phyloP scores from a whole-genome alignment of 768 basidiomycete genomes.

The Gyrodon lividus region DNA sequence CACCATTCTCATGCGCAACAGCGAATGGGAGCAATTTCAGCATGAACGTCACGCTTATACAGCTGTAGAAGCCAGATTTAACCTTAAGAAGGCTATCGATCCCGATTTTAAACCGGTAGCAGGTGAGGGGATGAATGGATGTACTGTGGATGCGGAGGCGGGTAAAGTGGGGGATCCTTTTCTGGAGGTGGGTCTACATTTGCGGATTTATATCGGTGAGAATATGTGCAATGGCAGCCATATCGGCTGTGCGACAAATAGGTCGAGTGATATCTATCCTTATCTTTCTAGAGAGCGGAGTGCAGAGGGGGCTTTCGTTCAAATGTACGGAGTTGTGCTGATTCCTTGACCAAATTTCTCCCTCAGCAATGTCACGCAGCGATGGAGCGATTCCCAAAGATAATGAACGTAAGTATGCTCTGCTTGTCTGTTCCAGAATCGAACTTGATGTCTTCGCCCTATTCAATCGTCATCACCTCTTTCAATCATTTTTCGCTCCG shows the following conservation, averaged over 20 bases:
- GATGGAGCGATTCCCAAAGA: constrained; percentile 4
- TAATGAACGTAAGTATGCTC: constrained; percentile 9
- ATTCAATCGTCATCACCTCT: not conserved
- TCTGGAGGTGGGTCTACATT: not conserved
- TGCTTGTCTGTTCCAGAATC: not conserved
- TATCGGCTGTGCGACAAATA: no score
- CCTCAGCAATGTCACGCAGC: constrained; percentile 4
- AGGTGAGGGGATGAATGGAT: not conserved
- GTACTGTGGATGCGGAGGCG: not conserved
- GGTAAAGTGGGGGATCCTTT: not conserved
- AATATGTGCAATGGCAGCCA: no score
- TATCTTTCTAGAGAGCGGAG: no score
- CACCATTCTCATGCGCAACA: constrained; percentile 15
- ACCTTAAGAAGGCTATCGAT: not conserved
- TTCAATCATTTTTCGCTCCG: no score
- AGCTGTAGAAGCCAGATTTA: not conserved
- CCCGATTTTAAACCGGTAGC: not conserved
- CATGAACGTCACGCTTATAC: constrained; percentile 2
- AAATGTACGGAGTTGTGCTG: not conserved
- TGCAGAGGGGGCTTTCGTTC: not conserved
- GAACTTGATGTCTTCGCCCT: not conserved
- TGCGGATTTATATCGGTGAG: not conserved
- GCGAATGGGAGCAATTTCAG: constrained; percentile 13
- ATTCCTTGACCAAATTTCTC: not conserved
- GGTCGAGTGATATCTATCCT: no score